phyloP scores from a whole-genome alignment of 2,329 filamentous ascomycete genomes.

The Hymenoscyphus linearis region DNA sequence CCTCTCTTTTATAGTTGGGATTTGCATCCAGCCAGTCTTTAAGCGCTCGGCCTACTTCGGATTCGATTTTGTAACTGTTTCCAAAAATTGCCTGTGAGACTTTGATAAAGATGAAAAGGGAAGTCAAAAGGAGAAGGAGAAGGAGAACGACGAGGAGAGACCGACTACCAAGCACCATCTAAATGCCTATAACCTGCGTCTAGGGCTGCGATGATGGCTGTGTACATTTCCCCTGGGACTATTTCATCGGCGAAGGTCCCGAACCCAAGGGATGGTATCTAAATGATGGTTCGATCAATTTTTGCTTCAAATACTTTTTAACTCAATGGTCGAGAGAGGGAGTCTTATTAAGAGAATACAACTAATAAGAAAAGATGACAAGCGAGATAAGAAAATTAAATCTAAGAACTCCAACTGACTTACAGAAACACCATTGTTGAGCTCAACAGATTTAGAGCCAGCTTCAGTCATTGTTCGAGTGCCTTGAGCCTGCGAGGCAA shows the following conservation, averaged over 20 bases:
- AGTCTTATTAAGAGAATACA: not conserved
- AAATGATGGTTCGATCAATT: not conserved
- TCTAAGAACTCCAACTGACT: not conserved
- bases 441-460: not conserved
- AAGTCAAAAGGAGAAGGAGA: not conserved
- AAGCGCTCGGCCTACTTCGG: constrained; percentile 73
- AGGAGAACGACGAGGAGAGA: constrained; percentile 15
- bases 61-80: constrained; percentile 64
- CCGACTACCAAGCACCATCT: constrained; percentile 67
- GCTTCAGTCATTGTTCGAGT: not conserved
- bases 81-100: not conserved
- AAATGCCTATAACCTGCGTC: constrained; percentile 60
- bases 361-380: not conserved
- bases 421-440: not conserved
- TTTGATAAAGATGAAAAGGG: constrained; percentile 27
- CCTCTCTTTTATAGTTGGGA: constrained; percentile 52
- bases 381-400: not conserved
- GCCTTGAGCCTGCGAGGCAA: not conserved
- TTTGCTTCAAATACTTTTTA: not conserved
- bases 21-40: constrained; percentile 57
- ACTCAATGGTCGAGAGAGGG: not conserved
- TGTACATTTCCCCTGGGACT: constrained; percentile 39
- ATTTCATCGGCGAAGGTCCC: constrained; percentile 32
- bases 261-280: constrained; percentile 40
- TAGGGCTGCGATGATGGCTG: constrained; percentile 53